Evolutionary conservation across 2,329 filamentous ascomycete genomes (phyloP).

Genomic region (Hysterium pulicare): DNA sequence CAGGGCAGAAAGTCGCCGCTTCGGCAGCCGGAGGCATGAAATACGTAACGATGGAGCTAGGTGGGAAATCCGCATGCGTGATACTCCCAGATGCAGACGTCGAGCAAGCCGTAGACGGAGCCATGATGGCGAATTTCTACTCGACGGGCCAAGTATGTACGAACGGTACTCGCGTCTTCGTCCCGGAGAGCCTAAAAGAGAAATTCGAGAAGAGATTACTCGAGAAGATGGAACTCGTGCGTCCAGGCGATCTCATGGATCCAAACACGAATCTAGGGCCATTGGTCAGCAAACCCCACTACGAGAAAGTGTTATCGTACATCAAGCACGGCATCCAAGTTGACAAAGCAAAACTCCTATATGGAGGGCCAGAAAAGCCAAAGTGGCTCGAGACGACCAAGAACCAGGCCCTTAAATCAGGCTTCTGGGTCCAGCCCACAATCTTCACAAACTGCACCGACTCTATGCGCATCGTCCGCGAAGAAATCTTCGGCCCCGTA

Average conservation of each 20-base stretch:
- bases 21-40: slow-evolving; percentile 77
- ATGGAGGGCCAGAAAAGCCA: slow-evolving; percentile 64
- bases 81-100: slow-evolving; percentile 77
- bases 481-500: slow-evolving; percentile 88
- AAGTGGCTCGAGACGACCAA: slow-evolving; percentile 40
- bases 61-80: slow-evolving; percentile 79
- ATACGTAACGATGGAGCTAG: slow-evolving; percentile 88
- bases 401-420: slow-evolving; percentile 50
- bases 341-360: slow-evolving; percentile 71
- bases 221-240: slow-evolving; percentile 66
- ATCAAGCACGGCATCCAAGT: slow-evolving; percentile 70
- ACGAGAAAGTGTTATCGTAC: slow-evolving; percentile 74
- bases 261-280: slow-evolving; percentile 77
- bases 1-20: slow-evolving; percentile 76
- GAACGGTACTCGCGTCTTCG: slow-evolving; percentile 84
- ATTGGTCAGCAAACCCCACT: slow-evolving; percentile 70
- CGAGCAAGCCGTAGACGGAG: slow-evolving; percentile 78
- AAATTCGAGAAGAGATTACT: slow-evolving; percentile 67
- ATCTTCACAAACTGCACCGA: slow-evolving; percentile 85
- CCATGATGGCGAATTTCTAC: slow-evolving; percentile 94
- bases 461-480: slow-evolving; percentile 71
- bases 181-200: slow-evolving; percentile 63
- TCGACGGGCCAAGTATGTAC: slow-evolving; percentile 90
- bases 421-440: slow-evolving; percentile 83
- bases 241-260: slow-evolving; percentile 71